Base-by-base conservation (phyloP, 148 eudicot species). In the Chenopodium formosanum region DNA sequence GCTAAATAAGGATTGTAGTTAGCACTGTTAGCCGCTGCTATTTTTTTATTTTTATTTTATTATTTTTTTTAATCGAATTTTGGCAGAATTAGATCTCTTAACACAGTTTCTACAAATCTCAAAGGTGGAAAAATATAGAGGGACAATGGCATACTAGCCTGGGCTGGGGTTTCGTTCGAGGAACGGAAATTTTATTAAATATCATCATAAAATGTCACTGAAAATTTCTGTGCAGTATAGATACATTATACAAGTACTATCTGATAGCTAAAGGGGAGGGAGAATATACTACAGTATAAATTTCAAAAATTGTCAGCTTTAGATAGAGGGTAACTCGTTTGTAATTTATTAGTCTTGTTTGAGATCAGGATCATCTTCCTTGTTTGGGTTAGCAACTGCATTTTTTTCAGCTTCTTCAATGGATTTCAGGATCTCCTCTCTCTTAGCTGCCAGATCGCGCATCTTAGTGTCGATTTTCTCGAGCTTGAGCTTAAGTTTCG, bases 401-500 rank as follows among this genome's bases (percentile, higher is more conserved):
- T 75, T 76, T 7, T 87, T 88, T 71, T 88, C 88, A 40, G 83
- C 85, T 71, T 88, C 91, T 53, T 89, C 65, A 67, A 91, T 77
- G 68, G 85, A 80, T 82, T 90, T 91, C 77, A 94, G 46, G 50
- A 91, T 87, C 62, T 86, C 95, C 7, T 90, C 94, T 83, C 82
- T 90, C 86, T 89, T 91, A 3, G 70, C 29, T 6, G 47, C 85
- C 74, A 93, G 72, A 65, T 83, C 89, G 50, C 83, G 85, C 79
- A 90, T 92, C 79, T 92, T 90, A 13, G 65, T 70, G 3, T 92
- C 93, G 44, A 94, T 64, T 56, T 90, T 94, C 73, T 89, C 93
- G 12, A 92, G 84, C 67, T 89, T 92, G 20, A 62, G 81, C 85
- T 83, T 84, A 22, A 94, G 90, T 79, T 90, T 91, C 6, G 89